Evolutionary conservation across 352 stramenopile species (phyloP).

Genomic region (Phytopythium chamaehyphon): DNA sequence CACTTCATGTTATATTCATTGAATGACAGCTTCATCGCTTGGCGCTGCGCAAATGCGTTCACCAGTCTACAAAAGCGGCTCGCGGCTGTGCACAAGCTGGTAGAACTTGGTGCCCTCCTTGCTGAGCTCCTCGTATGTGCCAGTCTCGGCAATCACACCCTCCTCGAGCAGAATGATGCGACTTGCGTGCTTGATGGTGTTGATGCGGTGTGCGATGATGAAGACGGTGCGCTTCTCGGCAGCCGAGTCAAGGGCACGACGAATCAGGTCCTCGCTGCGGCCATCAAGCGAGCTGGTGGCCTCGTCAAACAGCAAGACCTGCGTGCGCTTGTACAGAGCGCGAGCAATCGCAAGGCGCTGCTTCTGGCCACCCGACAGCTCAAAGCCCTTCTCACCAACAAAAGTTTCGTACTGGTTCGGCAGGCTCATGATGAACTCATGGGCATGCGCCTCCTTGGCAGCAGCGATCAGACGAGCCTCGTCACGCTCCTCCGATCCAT

Average conservation of each 20-base stretch:
- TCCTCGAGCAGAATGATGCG: constrained; percentile 82
- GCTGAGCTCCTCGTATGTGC: constrained; percentile 76
- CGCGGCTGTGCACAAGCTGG: constrained; percentile 60
- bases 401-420: constrained; percentile 95
- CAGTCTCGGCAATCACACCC: constrained; percentile 71
- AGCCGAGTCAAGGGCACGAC: constrained; percentile 53
- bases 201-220: constrained; percentile 82
- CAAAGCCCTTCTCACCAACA: constrained; percentile 96
- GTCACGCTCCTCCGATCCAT: constrained; percentile 50
- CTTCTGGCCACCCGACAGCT: constrained; percentile 96
- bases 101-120: constrained; percentile 76
- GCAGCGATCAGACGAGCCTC: constrained; percentile 51
- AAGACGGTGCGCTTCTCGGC: constrained; percentile 73
- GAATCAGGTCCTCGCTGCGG: constrained; percentile 78
- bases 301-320: constrained; percentile 83
- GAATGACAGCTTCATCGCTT: constrained; percentile 3
- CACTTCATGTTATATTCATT: not conserved
- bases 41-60: not conserved
- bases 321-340: constrained; percentile 76
- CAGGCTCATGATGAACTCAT: constrained; percentile 82
- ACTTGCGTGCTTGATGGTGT: constrained; percentile 83
- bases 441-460: constrained; percentile 66
- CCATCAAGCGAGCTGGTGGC: constrained; percentile 82
- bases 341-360: constrained; percentile 90
- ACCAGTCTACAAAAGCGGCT: constrained; percentile 42